Evolutionary conservation across 2,329 filamentous ascomycete species (phyloP).

Genomic region (Alternaria angustiovoidea): DNA sequence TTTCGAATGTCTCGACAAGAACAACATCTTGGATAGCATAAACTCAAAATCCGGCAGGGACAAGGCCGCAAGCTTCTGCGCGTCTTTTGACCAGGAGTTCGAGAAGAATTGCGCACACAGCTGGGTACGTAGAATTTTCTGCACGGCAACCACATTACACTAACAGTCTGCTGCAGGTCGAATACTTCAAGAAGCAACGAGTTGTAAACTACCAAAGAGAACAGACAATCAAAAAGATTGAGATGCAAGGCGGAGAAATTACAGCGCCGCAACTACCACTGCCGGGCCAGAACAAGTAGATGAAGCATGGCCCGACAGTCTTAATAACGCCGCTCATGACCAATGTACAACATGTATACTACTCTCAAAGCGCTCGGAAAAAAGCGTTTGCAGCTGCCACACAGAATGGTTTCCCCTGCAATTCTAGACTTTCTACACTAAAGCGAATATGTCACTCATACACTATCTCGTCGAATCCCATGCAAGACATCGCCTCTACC

Average conservation of each 20-base stretch:
- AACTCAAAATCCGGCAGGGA: constrained; percentile 62
- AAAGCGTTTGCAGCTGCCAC: background rate
- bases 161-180: constrained; percentile 66
- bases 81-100: constrained; percentile 69
- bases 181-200: constrained; percentile 97
- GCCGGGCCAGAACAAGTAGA: constrained; percentile 27
- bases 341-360: constrained; percentile 20
- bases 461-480: background rate
- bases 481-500: background rate
- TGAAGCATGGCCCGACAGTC: background rate
- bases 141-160: background rate
- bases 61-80: constrained; percentile 63
- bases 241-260: constrained; percentile 54
- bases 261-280: constrained; percentile 45
- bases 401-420: background rate
- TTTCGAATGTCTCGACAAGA: constrained; percentile 84
- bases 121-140: constrained; percentile 73
- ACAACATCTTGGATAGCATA: constrained; percentile 80
- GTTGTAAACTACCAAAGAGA: constrained; percentile 92
- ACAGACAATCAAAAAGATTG: constrained; percentile 62
- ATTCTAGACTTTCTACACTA: background rate
- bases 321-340: constrained; percentile 16
- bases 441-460: background rate
- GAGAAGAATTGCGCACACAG: constrained; percentile 86
- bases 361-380: background rate